Percentiles rank a stretch among this genome's conserved stretches.
Evolutionary conservation across 495 filamentous ascomycete species (phyloP).

Genomic region (Alectoria sarmentosa): DNA sequence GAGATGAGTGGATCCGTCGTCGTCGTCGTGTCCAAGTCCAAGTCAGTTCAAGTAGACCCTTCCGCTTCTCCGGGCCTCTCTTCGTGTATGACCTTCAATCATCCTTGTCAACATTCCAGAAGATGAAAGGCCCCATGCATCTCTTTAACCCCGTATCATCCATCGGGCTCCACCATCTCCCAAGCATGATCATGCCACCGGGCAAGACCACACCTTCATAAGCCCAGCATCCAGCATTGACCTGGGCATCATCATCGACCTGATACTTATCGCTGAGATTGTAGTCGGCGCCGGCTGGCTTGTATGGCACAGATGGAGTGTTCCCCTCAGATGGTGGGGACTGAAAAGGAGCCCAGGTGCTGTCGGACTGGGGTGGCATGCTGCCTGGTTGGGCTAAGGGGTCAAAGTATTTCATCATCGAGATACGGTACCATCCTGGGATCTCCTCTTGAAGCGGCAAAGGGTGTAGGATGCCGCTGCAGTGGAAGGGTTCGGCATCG

Average conservation of each 20-base stretch:
- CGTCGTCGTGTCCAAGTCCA: not conserved
- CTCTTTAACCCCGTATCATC: conserved; percentile 21
- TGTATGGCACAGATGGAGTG: not conserved
- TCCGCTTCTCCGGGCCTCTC: too few relatives aligned
- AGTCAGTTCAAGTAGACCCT: not conserved
- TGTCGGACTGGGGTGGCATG: conserved; percentile 5
- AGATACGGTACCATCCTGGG: conserved; percentile 39
- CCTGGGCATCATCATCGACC: conserved; percentile 13
- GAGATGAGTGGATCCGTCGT: not conserved
- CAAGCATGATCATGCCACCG: conserved; percentile 41
- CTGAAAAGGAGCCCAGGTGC: not conserved
- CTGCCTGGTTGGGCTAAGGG: not conserved
- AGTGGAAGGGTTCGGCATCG: conserved; percentile 19
- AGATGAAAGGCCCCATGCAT: conserved; percentile 46
- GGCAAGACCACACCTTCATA: conserved; percentile 49
- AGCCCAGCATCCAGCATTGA: conserved; percentile 26
- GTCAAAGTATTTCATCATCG: conserved; percentile 33
- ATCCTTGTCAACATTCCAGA: conserved; percentile 41
- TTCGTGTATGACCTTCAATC: not conserved
- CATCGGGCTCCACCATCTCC: conserved; percentile 38
- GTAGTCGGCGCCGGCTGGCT: not conserved
- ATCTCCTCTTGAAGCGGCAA: conserved; percentile 30
- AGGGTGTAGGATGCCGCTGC: conserved; percentile 22
- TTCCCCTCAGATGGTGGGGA: not conserved
- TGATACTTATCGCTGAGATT: conserved; percentile 1